Evolutionary conservation across 202 grass and related monocot species (phyloP), one percentile per base, ranked within the genome.

Genomic region (Sporobolus alterniflorus): DNA sequence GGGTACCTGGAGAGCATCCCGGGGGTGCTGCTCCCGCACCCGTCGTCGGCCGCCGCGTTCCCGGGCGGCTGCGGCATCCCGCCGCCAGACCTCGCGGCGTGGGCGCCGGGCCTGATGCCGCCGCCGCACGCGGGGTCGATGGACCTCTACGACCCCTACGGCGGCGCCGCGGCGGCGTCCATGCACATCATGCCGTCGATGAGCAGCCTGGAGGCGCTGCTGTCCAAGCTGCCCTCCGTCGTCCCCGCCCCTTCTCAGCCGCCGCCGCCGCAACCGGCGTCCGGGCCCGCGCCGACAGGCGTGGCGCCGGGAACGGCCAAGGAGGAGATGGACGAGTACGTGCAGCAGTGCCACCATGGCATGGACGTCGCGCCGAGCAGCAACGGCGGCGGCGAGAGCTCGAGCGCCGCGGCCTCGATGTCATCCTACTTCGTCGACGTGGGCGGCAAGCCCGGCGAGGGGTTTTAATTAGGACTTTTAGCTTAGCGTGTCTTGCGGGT

Each of bases 1-100:
- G 50, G 87, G 46, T 93, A 93, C 81, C 88, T 98, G 16, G 90
- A 98, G 81, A 95, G 87, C 84, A 95, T 98, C 80, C 95, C 92
- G 44, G 92, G 92, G 3, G 90, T 95, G 78, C 79, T 98, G 54
- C 81, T 93, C 40, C 96, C 92, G 26, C 96, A 98, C 88, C 92
- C 92, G 40, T 86, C 90, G 46, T 83, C 90, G 43, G 16, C 86
- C 39, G 16, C 84, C 39, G 83, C 81, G 67, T 94, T 88, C 82
- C 84, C 86, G 44, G 29, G 36, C 36, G 36, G 36, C 36, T 39
- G 36, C 36, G 36, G 36, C 36, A 39, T 39, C 36, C 36, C 36
- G 5, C 7, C 36, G 36, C 36, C 36, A 7, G 36, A 39, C 36
- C 36, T 39, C 36, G 7, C 36, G 36, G 36, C 36, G 36, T 91